These are phyloP conservation scores for Aspergillus coremiiformis DNA, from an alignment of 495 filamentous ascomycete genomes.

Conservation along the genomic window DNA sequence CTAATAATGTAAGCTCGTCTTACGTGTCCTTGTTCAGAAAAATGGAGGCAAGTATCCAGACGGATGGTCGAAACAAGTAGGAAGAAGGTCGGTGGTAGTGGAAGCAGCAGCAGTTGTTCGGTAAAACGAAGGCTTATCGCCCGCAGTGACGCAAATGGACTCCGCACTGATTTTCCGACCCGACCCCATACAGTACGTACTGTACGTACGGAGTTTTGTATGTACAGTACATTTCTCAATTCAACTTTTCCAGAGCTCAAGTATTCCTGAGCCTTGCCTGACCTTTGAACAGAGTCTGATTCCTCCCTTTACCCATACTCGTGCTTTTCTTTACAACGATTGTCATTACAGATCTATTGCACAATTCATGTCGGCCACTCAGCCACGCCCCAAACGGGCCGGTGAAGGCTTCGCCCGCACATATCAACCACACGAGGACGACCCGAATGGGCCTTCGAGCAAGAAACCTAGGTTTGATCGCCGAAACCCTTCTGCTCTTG, in stretches of 20 bases:
- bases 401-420: constrained; percentile 71
- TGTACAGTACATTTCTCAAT: too few species aligned
- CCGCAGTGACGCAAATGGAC: constrained; percentile 38
- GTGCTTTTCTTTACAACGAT: background rate
- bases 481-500: constrained; percentile 86
- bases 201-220: too few species aligned
- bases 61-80: background rate
- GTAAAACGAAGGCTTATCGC: constrained; percentile 11
- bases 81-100: background rate
- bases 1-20: background rate
- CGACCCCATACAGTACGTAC: too few species aligned
- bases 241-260: background rate
- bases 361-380: constrained; percentile 52
- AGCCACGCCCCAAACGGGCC: constrained; percentile 71
- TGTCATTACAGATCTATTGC: background rate
- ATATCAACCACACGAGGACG: constrained; percentile 53
- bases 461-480: constrained; percentile 94
- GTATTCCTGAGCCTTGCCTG: background rate
- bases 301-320: background rate
- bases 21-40: background rate
- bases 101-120: constrained; percentile 3
- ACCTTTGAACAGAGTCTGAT: background rate
- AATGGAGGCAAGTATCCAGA: background rate
- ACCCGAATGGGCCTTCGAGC: constrained; percentile 38
- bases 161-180: constrained; percentile 42